Evolutionary conservation across 176 grass and related monocot genomes (phyloP).

Genomic region (Pharus latifolius): DNA sequence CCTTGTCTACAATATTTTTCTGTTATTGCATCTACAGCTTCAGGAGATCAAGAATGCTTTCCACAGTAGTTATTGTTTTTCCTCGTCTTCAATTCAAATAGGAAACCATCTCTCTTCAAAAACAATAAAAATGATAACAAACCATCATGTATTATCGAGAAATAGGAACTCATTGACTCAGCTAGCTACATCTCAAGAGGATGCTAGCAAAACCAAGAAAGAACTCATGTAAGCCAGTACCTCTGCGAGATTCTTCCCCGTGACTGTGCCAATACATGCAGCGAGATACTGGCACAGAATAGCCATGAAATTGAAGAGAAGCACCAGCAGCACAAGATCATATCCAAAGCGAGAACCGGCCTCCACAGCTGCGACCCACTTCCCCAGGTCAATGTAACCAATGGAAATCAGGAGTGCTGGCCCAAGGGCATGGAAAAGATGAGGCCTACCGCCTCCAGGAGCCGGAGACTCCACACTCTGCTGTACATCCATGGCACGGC

Average conservation of each 20-base stretch:
- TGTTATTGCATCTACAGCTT: not conserved
- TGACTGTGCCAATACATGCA: slow-evolving; percentile 68
- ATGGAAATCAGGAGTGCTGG: slow-evolving; percentile 78
- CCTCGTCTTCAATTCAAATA: slow-evolving; percentile 4
- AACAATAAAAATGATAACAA: too few relatives aligned
- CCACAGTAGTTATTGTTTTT: not conserved
- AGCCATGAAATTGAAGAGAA: slow-evolving; percentile 80
- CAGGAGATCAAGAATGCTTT: not conserved
- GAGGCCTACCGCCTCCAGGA: slow-evolving; percentile 3
- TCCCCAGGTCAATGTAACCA: slow-evolving; percentile 85
- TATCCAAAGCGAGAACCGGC: slow-evolving; percentile 66
- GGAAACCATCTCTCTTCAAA: too few relatives aligned
- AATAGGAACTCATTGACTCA: slow-evolving; percentile 12
- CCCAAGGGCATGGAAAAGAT: slow-evolving; percentile 67
- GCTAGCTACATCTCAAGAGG: slow-evolving; percentile 10
- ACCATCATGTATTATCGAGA: not conserved
- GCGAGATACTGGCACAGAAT: slow-evolving; percentile 85
- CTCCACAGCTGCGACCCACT: slow-evolving; percentile 74
- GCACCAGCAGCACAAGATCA: slow-evolving; percentile 56
- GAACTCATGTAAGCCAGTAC: slow-evolving; percentile 27
- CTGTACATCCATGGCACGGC: slow-evolving; percentile 24
- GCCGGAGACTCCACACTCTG: slow-evolving; percentile 7
- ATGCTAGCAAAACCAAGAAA: slow-evolving; percentile 16
- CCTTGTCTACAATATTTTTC: not conserved
- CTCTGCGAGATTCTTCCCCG: slow-evolving; percentile 77